Conservation (phyloP, 495 filamentous ascomycete species). For the Penicillium dipodomyicola region DNA sequence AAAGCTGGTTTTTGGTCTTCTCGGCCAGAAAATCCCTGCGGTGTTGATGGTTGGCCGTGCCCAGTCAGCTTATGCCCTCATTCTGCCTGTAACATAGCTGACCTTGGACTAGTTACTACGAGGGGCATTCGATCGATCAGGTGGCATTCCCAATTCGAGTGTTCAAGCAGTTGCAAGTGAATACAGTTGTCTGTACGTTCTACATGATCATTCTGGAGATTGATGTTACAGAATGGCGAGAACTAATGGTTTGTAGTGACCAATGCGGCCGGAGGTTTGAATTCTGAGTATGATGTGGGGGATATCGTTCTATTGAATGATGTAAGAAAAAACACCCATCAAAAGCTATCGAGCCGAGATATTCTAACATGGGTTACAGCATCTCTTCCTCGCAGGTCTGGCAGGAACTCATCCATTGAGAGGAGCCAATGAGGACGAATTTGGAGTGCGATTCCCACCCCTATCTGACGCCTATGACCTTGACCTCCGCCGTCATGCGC, state of each 20-base stretch:
- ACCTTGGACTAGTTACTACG: constrained; percentile 60
- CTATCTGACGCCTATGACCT: constrained; percentile 78
- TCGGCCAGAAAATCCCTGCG: constrained; percentile 56
- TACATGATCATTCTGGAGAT: background rate
- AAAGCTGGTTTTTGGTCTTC: constrained; percentile 67
- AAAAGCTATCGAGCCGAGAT: constrained; percentile 9
- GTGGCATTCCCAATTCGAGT: constrained; percentile 71
- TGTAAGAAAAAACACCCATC: constrained; percentile 42
- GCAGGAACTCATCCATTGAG: constrained; percentile 68
- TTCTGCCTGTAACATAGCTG: background rate
- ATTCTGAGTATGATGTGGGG: constrained; percentile 64
- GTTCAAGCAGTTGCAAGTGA: constrained; percentile 64
- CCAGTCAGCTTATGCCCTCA: constrained; percentile 56
- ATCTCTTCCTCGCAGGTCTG: constrained; percentile 72
- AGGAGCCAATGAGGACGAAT: constrained; percentile 65
- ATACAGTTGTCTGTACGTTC: constrained; percentile 58
- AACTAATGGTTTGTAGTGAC: constrained; percentile 51
- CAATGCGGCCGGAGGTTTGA: constrained; percentile 74
- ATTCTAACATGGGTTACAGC: constrained; percentile 44
- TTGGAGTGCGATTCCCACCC: constrained; percentile 68
- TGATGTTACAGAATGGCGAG: constrained; percentile 2
- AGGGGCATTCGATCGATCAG: constrained; percentile 67
- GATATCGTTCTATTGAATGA: constrained; percentile 74
- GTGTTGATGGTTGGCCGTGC: constrained; percentile 72
- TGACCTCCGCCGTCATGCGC: constrained; percentile 57